Conservation (phyloP, 2,329 filamentous ascomycete species). For the Clonostachys rosea region DNA sequence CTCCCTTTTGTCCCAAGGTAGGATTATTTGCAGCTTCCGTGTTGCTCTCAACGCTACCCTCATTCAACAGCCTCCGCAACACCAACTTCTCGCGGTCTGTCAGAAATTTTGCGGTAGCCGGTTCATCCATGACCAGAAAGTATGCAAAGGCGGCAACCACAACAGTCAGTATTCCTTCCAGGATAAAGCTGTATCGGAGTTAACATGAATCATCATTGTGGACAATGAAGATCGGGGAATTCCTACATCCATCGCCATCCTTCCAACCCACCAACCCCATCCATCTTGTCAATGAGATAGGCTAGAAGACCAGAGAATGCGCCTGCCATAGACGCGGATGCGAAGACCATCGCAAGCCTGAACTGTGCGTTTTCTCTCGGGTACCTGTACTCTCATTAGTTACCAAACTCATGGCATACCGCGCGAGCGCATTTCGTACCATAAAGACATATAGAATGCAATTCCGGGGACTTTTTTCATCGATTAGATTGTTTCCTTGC, state of each 20-base stretch:
- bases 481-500: too few species aligned
- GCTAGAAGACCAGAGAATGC: constrained; percentile 63
- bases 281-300: constrained; percentile 64
- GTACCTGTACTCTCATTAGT: constrained; percentile 19
- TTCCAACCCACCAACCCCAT: constrained; percentile 26
- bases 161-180: constrained; percentile 29
- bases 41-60: constrained; percentile 5
- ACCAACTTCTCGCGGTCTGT: constrained; percentile 20
- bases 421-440: too few species aligned
- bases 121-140: constrained; percentile 1
- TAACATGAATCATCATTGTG: not conserved
- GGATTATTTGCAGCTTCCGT: not conserved
- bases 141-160: not conserved
- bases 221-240: too few species aligned
- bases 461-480: too few species aligned
- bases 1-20: not conserved
- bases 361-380: constrained; percentile 27
- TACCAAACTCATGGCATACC: too few species aligned
- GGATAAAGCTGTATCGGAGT: constrained; percentile 31
- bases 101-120: constrained; percentile 2
- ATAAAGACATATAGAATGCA: too few species aligned
- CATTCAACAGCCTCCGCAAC: constrained; percentile 9
- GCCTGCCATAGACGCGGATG: constrained; percentile 73
- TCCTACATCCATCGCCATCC: constrained; percentile 64
- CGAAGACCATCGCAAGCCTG: constrained; percentile 71